Conservation (phyloP, 768 basidiomycete species). For the Boletus patriciae region DNA sequence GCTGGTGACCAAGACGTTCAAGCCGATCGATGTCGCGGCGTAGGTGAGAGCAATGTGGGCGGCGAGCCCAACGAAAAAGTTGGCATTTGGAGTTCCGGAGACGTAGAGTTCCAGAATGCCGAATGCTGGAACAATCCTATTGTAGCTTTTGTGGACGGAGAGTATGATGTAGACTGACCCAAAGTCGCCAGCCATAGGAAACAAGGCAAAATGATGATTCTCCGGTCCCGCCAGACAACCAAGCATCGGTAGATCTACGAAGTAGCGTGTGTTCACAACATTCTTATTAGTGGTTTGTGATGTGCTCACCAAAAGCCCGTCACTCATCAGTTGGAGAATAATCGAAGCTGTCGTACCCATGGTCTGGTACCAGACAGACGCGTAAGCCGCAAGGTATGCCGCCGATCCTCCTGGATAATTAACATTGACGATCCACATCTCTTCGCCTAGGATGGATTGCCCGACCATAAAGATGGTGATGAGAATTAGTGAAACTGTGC, state of each 20-base stretch:
- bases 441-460: slow-evolving; percentile 23
- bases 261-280: too few relatives aligned
- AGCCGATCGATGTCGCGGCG: slow-evolving; percentile 6
- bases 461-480: slow-evolving; percentile 28
- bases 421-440: slow-evolving; percentile 36
- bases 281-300: too few relatives aligned
- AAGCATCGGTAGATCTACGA: slow-evolving; percentile 32
- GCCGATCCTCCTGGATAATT: slow-evolving; percentile 35
- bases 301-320: slow-evolving; percentile 35
- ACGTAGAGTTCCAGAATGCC: slow-evolving; percentile 9
- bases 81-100: background rate
- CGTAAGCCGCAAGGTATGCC: slow-evolving; percentile 28
- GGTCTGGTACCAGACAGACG: slow-evolving; percentile 25
- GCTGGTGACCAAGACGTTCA: slow-evolving; percentile 10
- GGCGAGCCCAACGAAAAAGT: slow-evolving; percentile 13
- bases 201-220: slow-evolving; percentile 9
- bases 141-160: background rate
- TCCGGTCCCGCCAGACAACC: slow-evolving; percentile 30
- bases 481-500: slow-evolving; percentile 19
- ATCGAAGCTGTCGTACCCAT: slow-evolving; percentile 29
- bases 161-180: background rate
- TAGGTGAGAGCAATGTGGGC: slow-evolving; percentile 14
- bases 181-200: slow-evolving; percentile 10
- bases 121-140: background rate
- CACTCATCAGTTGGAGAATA: slow-evolving; percentile 31